Evolutionary conservation across 768 basidiomycete species (phyloP), one percentile per base, ranked within the genome.

Genomic region (Grammothele lineata): DNA sequence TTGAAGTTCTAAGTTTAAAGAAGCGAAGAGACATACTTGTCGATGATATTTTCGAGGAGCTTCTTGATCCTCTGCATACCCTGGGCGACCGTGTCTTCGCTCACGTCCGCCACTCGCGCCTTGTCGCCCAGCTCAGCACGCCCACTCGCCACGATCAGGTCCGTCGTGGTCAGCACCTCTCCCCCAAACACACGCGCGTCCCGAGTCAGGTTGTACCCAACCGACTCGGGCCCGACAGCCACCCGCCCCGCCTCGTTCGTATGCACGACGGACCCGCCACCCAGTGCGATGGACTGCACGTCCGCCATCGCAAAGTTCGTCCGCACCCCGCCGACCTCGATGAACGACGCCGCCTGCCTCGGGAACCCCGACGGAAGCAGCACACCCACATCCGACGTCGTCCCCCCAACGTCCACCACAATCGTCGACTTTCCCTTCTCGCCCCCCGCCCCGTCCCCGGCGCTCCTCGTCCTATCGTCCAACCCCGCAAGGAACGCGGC

Each of bases 361-460:
- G 81, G 82, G 59, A 82, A 80, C 7, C 81, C 81, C 12, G 71
- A 73, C 1, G 79, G 76, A 33, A 83, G 63, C 9, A 85, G 61
- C 37, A 83, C 76, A 15, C 83, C 82, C 6, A 83, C 75, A 51
- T 83, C 83, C 1, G 79, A 78, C 14, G 81, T 81, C 0, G 83
- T 85, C 0, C 81, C 82, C 38, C 83, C 83, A 47, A 83, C 68
- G 59, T 85, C 83, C 43, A 79, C 70, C 0, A 84, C 83, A 40
- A 81, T 65, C 34, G 72, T 68, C 47, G 67, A 62, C 58, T 71
- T 48, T 35, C 59, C 51, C 43, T 54, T 32, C 47, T 51, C 47
- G 27, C 7, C 27, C n/a, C n/a, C n/a, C n/a, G n/a, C n/a, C n/a
- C n/a, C n/a, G 7, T 30, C 27, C 27, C 8, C 7, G 8, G 27